Evolutionary conservation across 139 green algal species (phyloP).

Genomic region (Picochlorum sp.): DNA sequence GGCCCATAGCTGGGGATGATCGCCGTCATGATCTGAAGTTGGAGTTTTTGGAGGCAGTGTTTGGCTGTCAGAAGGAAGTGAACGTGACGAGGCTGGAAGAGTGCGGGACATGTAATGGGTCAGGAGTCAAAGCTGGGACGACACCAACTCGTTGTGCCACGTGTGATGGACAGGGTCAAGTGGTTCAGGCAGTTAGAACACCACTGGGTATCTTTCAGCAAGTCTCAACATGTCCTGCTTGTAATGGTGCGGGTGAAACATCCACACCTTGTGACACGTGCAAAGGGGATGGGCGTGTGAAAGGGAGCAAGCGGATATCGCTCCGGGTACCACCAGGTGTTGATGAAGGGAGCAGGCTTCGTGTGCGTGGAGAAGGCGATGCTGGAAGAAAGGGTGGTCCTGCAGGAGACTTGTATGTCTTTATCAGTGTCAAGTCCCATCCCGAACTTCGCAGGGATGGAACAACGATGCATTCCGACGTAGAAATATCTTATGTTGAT

Average conservation of each 20-base stretch:
- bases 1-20: slow-evolving; percentile 64
- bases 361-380: slow-evolving; percentile 78
- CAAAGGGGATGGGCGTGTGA: slow-evolving; percentile 79
- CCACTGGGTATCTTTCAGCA: slow-evolving; percentile 91
- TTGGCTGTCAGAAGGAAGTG: slow-evolving; percentile 86
- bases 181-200: slow-evolving; percentile 77
- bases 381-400: slow-evolving; percentile 48
- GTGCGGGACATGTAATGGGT: slow-evolving; percentile 61
- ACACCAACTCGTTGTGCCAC: slow-evolving; percentile 59
- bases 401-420: slow-evolving; percentile 90
- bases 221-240: slow-evolving; percentile 63
- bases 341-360: slow-evolving; percentile 77
- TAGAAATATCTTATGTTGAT: slow-evolving; percentile 63
- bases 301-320: slow-evolving; percentile 75
- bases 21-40: slow-evolving; percentile 70
- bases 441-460: slow-evolving; percentile 76
- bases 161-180: slow-evolving; percentile 85
- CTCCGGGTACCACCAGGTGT: slow-evolving; percentile 83
- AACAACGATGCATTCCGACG: slow-evolving; percentile 72
- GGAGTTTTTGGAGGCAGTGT: slow-evolving; percentile 87
- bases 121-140: slow-evolving; percentile 79
- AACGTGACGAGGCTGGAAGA: slow-evolving; percentile 68
- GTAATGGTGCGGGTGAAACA: slow-evolving; percentile 61
- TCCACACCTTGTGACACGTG: slow-evolving; percentile 77
- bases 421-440: slow-evolving; percentile 75